A percentile compares a stretch with the other conserved stretches of the same genome.
Evolutionary conservation across 139 green algal genomes (phyloP).

Genomic region (Chlorella sorokiniana): DNA sequence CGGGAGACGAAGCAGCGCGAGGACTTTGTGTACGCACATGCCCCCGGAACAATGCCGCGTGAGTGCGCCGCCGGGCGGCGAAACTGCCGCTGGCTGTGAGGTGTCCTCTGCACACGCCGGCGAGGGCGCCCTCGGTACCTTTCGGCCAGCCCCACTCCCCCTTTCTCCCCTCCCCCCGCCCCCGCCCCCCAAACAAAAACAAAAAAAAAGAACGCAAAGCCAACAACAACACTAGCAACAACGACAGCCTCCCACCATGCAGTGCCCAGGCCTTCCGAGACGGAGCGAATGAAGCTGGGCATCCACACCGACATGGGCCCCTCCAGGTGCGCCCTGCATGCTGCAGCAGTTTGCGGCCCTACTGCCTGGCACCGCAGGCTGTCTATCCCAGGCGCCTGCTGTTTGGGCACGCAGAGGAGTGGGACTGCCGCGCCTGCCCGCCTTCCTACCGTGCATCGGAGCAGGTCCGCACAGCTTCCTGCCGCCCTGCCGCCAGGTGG

Average conservation of each 20-base stretch:
- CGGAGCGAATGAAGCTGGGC: conserved; percentile 8
- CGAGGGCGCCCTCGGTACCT: too few species aligned
- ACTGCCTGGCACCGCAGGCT: too few species aligned
- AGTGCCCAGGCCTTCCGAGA: conserved; percentile 4
- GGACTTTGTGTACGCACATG: conserved; percentile 12
- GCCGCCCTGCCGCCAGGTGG: not conserved
- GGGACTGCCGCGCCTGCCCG: not conserved
- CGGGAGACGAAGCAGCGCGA: not conserved
- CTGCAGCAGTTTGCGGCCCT: not conserved
- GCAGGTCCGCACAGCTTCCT: not conserved
- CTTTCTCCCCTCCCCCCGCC: too few species aligned
- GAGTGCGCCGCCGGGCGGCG: not conserved
- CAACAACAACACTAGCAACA: not conserved
- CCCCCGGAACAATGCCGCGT: not conserved
- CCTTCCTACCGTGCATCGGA: not conserved
- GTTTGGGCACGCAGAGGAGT: too few species aligned
- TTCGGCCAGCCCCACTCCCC: too few species aligned
- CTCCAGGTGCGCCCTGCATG: conserved; percentile 14
- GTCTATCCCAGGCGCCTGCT: too few species aligned
- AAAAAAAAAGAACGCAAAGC: too few species aligned
- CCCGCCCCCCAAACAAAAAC: too few species aligned
- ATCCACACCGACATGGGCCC: conserved; percentile 30
- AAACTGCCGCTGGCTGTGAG: too few species aligned
- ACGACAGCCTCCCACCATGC: not conserved
- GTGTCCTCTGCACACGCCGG: too few species aligned